Base-by-base conservation (phyloP, 2,329 filamentous ascomycete genomes). In the Laburnicola sp. region DNA sequence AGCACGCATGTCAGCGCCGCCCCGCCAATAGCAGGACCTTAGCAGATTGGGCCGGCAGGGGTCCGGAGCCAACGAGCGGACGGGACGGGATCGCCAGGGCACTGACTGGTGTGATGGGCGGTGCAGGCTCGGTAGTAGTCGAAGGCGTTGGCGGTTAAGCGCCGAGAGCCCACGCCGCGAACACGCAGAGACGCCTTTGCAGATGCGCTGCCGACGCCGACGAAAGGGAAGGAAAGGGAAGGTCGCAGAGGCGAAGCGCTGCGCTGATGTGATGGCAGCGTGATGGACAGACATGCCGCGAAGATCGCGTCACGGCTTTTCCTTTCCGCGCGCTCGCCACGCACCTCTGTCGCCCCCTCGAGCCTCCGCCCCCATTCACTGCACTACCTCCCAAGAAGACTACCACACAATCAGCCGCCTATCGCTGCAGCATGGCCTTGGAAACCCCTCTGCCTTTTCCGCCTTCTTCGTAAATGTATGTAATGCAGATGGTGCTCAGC, bases 21-120 rank as follows among this genome's bases (percentile, higher is more conserved):
- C 51, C 53, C 58, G 56, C 64, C 58, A 68, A 70, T 69, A 51
- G 60, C 51, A 52, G 53, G 34, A n/a, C 5, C 22, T n/a, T 50
- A 57, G 56, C 51, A 64, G 65, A 70, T 70, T 70, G 63, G 58
- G 31, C 50, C 26, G 37, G 57, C 66, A 63, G 57, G 68, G 67
- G 59, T 47, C 38, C 40, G 46, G 53, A 48, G 58, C 68, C 68
- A 71, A 59, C 63, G 59, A 69, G 64, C 60, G 52, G 53, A 51
- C 48, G 50, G 52, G 45, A 59, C 59, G 59, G 54, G 48, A 54
- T 58, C 44, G 35, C 42, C 53, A 53, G 54, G 62, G 60, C 60
- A 60, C 30, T 26, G 34, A 28, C 34, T 45, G 62, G 62, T 59
- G 58, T 57, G 59, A 58, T 51, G 53, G 57, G 48, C 56, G 51